phyloP scores from a whole-genome alignment of 108 stramenopile species.

The Aurantiochytrium sp. region DNA sequence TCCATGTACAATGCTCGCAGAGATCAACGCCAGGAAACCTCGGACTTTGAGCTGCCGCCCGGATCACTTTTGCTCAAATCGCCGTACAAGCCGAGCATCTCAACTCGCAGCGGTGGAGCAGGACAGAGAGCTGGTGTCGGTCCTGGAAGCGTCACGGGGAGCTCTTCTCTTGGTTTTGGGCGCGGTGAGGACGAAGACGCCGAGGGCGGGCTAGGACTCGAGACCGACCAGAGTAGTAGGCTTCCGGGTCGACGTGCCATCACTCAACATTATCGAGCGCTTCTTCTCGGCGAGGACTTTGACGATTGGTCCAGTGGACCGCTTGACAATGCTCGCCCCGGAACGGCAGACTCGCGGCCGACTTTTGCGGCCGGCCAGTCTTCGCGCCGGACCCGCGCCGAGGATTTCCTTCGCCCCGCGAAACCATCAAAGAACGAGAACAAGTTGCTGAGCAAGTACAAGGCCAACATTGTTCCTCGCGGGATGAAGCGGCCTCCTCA shows the following conservation, averaged over 20 bases:
- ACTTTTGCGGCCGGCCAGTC: not conserved
- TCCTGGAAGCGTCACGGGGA: not conserved
- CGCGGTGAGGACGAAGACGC: not conserved
- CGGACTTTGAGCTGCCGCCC: not conserved
- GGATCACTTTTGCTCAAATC: not conserved
- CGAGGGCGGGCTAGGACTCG: not conserved
- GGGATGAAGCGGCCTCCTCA: constrained; percentile 11
- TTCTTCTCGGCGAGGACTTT: not conserved
- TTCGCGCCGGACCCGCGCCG: not conserved
- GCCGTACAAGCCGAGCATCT: not conserved
- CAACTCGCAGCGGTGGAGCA: not conserved
- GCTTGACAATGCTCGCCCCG: not conserved
- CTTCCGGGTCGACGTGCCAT: not conserved
- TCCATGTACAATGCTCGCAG: not conserved
- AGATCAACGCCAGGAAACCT: not conserved
- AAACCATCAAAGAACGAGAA: not conserved
- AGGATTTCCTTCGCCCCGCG: not conserved
- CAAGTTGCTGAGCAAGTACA: constrained; percentile 1
- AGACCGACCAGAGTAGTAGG: not conserved
- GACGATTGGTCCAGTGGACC: not conserved
- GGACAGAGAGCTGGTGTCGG: not conserved
- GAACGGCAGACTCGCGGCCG: not conserved
- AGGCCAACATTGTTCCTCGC: constrained; percentile 3
- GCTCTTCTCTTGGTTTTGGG: not conserved
- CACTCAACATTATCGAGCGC: not conserved